phyloP scores from a whole-genome alignment of 441 rosid species.

The Croton laevigatus region DNA sequence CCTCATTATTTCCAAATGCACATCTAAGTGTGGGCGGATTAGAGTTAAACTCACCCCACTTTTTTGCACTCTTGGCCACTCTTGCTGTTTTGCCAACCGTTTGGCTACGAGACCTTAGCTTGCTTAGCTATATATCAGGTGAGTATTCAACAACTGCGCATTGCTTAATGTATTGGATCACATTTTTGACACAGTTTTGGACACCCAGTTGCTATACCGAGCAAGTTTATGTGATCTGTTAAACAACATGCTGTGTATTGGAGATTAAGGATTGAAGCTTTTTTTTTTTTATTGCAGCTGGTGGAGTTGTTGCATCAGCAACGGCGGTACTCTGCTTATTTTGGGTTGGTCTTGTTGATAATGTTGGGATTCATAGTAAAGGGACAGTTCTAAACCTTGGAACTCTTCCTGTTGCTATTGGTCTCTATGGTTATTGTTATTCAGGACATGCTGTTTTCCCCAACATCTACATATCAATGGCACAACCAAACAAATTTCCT shows the following conservation, averaged over 20 bases:
- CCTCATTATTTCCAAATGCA: slow-evolving; percentile 83
- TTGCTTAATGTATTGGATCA: too few relatives aligned
- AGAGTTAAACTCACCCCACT: slow-evolving; percentile 47
- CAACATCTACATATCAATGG: slow-evolving; percentile 90
- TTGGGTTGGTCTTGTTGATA: slow-evolving; percentile 82
- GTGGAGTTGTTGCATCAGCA: slow-evolving; percentile 86
- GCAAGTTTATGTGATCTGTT: neutral
- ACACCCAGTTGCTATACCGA: neutral
- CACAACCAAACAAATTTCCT: slow-evolving; percentile 63
- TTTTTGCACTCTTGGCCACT: slow-evolving; percentile 67
- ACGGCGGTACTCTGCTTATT: slow-evolving; percentile 75
- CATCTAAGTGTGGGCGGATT: slow-evolving; percentile 52
- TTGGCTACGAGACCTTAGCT: slow-evolving; percentile 84
- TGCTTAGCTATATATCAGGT: slow-evolving; percentile 92
- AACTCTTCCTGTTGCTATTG: slow-evolving; percentile 84
- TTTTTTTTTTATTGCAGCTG: slow-evolving; percentile 47
- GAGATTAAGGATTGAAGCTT: neutral
- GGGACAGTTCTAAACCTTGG: slow-evolving; percentile 61
- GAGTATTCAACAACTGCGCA: slow-evolving; percentile 5
- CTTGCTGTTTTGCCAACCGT: slow-evolving; percentile 85
- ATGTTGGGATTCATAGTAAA: slow-evolving; percentile 56
- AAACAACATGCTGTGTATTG: neutral
- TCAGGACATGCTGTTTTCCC: slow-evolving; percentile 98
- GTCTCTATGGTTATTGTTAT: slow-evolving; percentile 87
- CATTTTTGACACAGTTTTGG: too few relatives aligned